Base-by-base conservation (phyloP, 768 basidiomycete genomes). In the Phaeotremella fagi region DNA sequence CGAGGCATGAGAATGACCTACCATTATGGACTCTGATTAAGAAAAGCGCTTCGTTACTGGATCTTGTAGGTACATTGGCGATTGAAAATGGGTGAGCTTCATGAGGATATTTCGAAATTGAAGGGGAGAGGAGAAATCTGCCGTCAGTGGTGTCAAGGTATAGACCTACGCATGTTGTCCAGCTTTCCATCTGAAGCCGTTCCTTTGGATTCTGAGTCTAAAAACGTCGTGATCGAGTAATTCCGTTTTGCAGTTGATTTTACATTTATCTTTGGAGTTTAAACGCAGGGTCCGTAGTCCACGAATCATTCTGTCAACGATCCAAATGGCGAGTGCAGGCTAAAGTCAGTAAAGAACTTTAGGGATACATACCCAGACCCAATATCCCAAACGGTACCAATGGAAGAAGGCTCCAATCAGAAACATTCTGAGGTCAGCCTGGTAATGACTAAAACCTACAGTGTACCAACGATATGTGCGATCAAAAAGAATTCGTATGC, bases 401-500 rank as follows among this genome's bases (percentile, higher is more conserved):
- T 73, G 71, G 7, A 68, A 53, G 31, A 52, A 58, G 11, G 59
- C 62, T 2, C 60, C 62, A 45, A 68, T 43, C 16, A 70, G 55
- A 46, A 63, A 69, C 48, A 57, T 36, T 1, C 66, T 67, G 42
- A 7, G 4, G 35, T 50, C 46, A 54, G 52, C 24, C 20, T 22
- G 9, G 25, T 15, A 48, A n/a, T n/a, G n/a, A n/a, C n/a, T 14
- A 20, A 5, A 23, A 57, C 62, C 52, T 31, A 69, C 64, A 65
- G 41, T 9, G 63, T 67, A 38, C 72, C 61, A 27, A 74, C 35
- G 25, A 75, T 72, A 54, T 75, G 74, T 3, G 63, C 52, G 20
- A 71, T 53, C 31, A 74, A 50, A 58, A 75, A 75, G 50, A 69
- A 62, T 54, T 75, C 74, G 60, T 73, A 75, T 9, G 60, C 59